Conservation (phyloP, 495 filamentous ascomycete genomes). For the Neurospora sp. region DNA sequence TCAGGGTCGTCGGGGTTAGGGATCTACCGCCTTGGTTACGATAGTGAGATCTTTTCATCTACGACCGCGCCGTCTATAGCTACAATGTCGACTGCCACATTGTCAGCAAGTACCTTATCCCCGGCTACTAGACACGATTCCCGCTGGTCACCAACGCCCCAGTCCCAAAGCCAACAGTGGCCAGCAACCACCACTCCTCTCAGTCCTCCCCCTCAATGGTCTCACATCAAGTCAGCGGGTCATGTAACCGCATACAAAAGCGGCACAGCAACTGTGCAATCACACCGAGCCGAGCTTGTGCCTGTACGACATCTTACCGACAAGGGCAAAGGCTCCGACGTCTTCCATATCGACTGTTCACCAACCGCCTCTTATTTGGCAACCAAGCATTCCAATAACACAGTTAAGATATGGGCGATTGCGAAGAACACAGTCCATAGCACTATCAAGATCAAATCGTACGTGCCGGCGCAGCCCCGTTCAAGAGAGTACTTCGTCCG, state of each 20-base stretch:
- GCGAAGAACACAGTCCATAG: constrained; percentile 12
- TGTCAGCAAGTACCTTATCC: neutral
- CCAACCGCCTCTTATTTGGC: constrained; percentile 5
- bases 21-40: neutral
- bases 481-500: constrained; percentile 23
- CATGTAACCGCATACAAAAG: neutral
- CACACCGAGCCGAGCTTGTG: constrained; percentile 1
- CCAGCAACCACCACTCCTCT: neutral
- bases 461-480: constrained; percentile 15
- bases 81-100: neutral
- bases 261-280: neutral
- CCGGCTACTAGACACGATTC: neutral
- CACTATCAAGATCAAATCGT: constrained; percentile 19
- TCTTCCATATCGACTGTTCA: constrained; percentile 20
- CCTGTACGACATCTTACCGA: constrained; percentile 12
- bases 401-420: constrained; percentile 18
- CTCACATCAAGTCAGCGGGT: neutral
- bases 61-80: neutral
- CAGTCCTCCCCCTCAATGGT: neutral
- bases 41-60: neutral
- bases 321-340: constrained; percentile 11
- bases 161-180: neutral
- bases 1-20: neutral
- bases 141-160: neutral
- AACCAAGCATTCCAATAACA: constrained; percentile 17